These are phyloP conservation scores for Xylaria nigripes DNA, from an alignment of 495 filamentous ascomycete genomes.

Conservation along the genomic window DNA sequence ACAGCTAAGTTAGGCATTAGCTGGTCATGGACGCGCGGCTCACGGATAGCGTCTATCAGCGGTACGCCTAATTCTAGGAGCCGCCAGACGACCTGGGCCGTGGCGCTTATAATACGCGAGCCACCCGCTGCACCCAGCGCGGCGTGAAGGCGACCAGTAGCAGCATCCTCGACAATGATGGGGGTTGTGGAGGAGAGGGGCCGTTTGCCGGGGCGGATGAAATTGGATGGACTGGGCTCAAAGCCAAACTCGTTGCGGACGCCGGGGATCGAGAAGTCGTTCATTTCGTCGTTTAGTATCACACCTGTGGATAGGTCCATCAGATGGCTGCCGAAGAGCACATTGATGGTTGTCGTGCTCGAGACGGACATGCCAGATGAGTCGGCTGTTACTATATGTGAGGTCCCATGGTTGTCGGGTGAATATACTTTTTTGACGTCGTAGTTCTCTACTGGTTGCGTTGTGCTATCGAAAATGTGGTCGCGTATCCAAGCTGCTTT, in stretches of 20 bases:
- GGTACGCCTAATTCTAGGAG: conserved; percentile 54
- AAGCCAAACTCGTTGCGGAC: conserved; percentile 68
- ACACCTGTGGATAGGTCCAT: conserved; percentile 75
- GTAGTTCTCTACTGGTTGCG: conserved; percentile 63
- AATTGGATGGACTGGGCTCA: conserved; percentile 64
- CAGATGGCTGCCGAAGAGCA: conserved; percentile 69
- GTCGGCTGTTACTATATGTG: conserved; percentile 66
- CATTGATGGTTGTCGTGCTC: conserved; percentile 75
- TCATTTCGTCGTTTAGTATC: conserved; percentile 88
- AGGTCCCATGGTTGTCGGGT: conserved; percentile 56
- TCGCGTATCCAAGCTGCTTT: conserved; percentile 50
- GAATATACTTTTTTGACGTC: conserved; percentile 43
- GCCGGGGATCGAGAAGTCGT: conserved; percentile 70
- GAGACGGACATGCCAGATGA: conserved; percentile 60
- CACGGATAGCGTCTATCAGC: conserved; percentile 47
- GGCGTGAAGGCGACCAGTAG: conserved; percentile 20
- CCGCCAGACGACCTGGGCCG: conserved; percentile 63
- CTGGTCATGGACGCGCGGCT: conserved; percentile 72
- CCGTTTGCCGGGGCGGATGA: conserved; percentile 63
- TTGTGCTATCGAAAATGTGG: conserved; percentile 61
- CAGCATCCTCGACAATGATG: conserved; percentile 50
- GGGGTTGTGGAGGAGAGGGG: conserved; percentile 67
- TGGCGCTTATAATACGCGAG: conserved; percentile 70
- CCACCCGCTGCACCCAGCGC: conserved; percentile 70
- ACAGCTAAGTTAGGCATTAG: conserved; percentile 54